phyloP scores from a whole-genome alignment of 2,329 filamentous ascomycete species.

The Phialemoniopsis sp. region DNA sequence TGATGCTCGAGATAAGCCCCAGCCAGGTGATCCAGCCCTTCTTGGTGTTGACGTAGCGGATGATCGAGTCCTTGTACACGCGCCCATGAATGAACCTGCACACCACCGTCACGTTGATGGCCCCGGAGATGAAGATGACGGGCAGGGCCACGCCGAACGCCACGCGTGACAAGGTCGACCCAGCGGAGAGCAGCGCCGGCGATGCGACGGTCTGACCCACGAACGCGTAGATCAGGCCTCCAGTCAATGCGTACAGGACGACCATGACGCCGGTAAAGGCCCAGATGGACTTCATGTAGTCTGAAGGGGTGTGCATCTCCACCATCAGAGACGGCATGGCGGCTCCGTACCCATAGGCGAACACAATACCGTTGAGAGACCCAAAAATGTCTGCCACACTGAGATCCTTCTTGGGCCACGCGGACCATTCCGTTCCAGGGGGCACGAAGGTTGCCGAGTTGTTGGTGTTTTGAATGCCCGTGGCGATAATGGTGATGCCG shows the following conservation, averaged over 20 bases:
- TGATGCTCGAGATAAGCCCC: slow-evolving; percentile 50
- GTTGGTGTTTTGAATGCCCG: slow-evolving; percentile 47
- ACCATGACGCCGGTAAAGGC: slow-evolving; percentile 59
- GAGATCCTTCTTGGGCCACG: slow-evolving; percentile 38
- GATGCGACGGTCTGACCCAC: slow-evolving; percentile 59
- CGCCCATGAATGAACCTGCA: slow-evolving; percentile 40
- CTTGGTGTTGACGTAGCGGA: slow-evolving; percentile 40
- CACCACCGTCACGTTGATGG: slow-evolving; percentile 57
- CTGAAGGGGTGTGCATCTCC: slow-evolving; percentile 42
- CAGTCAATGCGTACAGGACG: slow-evolving; percentile 61
- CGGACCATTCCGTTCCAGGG: no score
- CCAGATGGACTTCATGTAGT: slow-evolving; percentile 51
- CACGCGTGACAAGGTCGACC: slow-evolving; percentile 54
- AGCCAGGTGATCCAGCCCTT: slow-evolving; percentile 48
- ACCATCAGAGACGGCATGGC: slow-evolving; percentile 49
- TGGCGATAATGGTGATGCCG: slow-evolving; percentile 65
- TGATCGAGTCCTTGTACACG: slow-evolving; percentile 33
- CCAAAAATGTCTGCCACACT: slow-evolving; percentile 52
- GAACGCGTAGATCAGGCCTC: slow-evolving; percentile 65
- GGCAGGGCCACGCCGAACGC: slow-evolving; percentile 67
- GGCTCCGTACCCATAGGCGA: slow-evolving; percentile 58
- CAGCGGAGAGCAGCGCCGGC: slow-evolving; percentile 64
- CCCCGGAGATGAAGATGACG: slow-evolving; percentile 70
- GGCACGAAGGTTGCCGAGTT: no score
- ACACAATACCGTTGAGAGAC: slow-evolving; percentile 63